Conservation (phyloP, 352 stramenopile species). For the Globisporangium cederbergense region DNA sequence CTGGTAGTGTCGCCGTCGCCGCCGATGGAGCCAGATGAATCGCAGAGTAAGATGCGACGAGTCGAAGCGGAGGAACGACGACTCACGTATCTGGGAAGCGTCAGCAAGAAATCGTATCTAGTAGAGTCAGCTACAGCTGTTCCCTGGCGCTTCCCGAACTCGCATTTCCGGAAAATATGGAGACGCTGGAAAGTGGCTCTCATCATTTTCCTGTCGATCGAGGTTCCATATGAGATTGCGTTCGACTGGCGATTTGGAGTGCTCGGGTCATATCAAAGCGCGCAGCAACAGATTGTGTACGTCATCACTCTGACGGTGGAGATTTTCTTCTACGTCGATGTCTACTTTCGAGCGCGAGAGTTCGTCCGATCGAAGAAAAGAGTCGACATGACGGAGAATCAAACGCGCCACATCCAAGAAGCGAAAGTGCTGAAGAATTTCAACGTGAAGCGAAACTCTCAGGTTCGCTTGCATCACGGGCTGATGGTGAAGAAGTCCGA, state of each 20-base stretch:
- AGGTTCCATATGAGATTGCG: slow-evolving; percentile 20
- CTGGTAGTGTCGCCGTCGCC: background rate
- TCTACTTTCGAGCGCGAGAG: slow-evolving; percentile 17
- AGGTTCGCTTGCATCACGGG: background rate
- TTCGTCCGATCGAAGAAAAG: slow-evolving; percentile 15
- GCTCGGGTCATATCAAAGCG: background rate
- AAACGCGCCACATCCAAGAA: slow-evolving; percentile 1
- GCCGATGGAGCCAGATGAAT: too few species aligned
- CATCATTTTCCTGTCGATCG: slow-evolving; percentile 17
- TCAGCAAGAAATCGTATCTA: slow-evolving; percentile 13
- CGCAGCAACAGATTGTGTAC: slow-evolving; percentile 4
- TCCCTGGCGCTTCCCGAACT: slow-evolving; percentile 18
- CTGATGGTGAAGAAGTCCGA: slow-evolving; percentile 1
- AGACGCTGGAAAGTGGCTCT: slow-evolving; percentile 17
- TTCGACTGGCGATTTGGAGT: slow-evolving; percentile 17
- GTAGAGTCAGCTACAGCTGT: background rate
- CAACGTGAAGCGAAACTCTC: background rate
- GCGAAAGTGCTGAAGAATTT: background rate
- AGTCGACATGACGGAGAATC: background rate
- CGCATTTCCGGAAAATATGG: slow-evolving; percentile 16
- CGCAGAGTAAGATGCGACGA: background rate
- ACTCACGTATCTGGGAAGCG: slow-evolving; percentile 19
- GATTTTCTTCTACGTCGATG: slow-evolving; percentile 24
- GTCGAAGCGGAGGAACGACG: background rate
- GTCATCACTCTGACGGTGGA: slow-evolving; percentile 12